Conservation (phyloP, 2,329 filamentous ascomycete species). For the Xylaria sp. region DNA sequence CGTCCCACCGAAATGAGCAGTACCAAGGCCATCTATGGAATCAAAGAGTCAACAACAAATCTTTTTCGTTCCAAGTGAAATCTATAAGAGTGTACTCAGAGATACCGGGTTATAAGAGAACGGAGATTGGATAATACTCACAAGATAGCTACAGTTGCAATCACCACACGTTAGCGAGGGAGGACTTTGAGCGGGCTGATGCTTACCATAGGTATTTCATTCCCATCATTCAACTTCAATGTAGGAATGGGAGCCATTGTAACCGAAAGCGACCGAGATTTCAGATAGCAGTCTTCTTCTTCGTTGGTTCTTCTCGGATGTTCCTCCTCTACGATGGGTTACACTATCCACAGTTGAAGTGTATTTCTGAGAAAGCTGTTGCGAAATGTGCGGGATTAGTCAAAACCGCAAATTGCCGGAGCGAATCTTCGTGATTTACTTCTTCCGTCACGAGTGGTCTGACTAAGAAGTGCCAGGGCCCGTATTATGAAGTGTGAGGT, state of each 20-base stretch:
- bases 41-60: not conserved
- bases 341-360: not conserved
- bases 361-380: not conserved
- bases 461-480: not conserved
- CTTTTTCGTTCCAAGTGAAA: not conserved
- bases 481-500: too few species aligned
- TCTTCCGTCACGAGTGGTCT: not conserved
- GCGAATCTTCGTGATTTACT: not conserved
- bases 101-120: not conserved
- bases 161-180: slow-evolving; percentile 16
- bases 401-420: not conserved
- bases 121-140: not conserved
- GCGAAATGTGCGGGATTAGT: not conserved
- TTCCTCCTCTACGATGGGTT: too few species aligned
- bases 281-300: not conserved
- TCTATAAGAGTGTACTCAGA: not conserved
- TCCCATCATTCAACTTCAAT: slow-evolving; percentile 77
- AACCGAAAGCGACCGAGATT: too few species aligned
- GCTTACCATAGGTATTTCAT: slow-evolving; percentile 72
- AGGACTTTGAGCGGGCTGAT: not conserved
- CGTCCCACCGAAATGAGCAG: slow-evolving; percentile 70
- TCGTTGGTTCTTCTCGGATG: not conserved
- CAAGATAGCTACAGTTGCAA: slow-evolving; percentile 65
- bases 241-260: slow-evolving; percentile 55
- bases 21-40: slow-evolving; percentile 69